phyloP scores from a whole-genome alignment of 2,329 filamentous ascomycete species.

The Thielaviopsis cerberus region DNA sequence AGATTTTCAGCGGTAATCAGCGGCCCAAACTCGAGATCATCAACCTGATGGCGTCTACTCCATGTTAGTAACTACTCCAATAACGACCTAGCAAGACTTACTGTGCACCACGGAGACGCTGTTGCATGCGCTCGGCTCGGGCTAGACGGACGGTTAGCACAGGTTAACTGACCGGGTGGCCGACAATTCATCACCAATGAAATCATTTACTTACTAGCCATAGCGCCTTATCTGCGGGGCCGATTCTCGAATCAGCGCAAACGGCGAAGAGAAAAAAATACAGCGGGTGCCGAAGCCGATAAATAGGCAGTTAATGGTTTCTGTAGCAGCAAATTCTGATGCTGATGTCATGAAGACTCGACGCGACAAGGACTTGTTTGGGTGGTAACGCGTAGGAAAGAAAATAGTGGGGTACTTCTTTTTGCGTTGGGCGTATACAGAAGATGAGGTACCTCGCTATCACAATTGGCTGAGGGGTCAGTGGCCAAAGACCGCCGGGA shows the following conservation, averaged over 20 bases:
- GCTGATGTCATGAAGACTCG: not conserved
- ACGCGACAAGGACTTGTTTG: not conserved
- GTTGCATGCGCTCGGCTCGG: slow-evolving; percentile 43
- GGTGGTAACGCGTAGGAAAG: not conserved
- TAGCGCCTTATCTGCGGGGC: not conserved
- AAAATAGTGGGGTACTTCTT: slow-evolving; percentile 2
- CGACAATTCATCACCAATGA: not conserved
- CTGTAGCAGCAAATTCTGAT: not conserved
- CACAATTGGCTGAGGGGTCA: not conserved
- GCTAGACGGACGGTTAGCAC: slow-evolving; percentile 18
- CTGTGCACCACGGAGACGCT: slow-evolving; percentile 47
- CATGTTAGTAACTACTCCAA: slow-evolving; percentile 9
- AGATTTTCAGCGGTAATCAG: slow-evolving; percentile 8
- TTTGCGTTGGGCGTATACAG: not conserved
- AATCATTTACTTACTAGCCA: slow-evolving; percentile 8
- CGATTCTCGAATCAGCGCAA: not conserved
- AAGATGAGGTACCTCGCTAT: not conserved
- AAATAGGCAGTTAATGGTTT: not conserved
- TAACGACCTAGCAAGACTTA: slow-evolving; percentile 20
- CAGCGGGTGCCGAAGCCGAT: not conserved
- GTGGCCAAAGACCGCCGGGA: too few species aligned
- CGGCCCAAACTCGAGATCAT: slow-evolving; percentile 34
- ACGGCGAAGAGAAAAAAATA: not conserved
- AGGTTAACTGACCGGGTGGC: not conserved
- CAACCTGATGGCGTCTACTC: slow-evolving; percentile 34